Evolutionary conservation across 2,329 filamentous ascomycete species (phyloP).

Genomic region (Aotearoamyces nothofagi): DNA sequence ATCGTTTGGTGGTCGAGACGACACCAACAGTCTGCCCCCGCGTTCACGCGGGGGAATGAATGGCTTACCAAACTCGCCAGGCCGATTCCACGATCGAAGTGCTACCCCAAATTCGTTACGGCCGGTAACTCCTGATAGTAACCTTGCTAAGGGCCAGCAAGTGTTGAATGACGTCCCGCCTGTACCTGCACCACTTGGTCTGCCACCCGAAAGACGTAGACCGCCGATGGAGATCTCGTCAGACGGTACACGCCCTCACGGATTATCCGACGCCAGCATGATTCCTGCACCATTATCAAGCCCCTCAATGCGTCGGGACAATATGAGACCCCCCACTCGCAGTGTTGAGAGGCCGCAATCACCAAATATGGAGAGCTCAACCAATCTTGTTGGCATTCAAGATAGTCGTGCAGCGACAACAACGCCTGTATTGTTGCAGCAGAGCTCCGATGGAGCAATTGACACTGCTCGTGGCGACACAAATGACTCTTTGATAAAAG

Average conservation of each 20-base stretch:
- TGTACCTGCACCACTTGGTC: slow-evolving; percentile 14
- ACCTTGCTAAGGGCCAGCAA: slow-evolving; percentile 10
- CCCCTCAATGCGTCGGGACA: slow-evolving; percentile 20
- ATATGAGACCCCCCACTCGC: slow-evolving; percentile 18
- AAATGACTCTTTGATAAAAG: no score
- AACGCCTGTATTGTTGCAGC: no score
- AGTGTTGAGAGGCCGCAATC: slow-evolving; percentile 15
- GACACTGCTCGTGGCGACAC: no score
- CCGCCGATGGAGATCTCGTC: slow-evolving; percentile 19
- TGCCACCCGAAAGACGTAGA: slow-evolving; percentile 18
- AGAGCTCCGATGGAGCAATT: no score
- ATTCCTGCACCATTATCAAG: slow-evolving; percentile 21
- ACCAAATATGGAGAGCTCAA: background rate
- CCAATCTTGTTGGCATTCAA: background rate
- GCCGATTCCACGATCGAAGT: slow-evolving; percentile 18
- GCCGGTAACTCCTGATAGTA: slow-evolving; percentile 14
- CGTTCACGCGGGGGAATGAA: slow-evolving; percentile 17
- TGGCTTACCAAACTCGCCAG: slow-evolving; percentile 12
- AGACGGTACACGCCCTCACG: slow-evolving; percentile 16
- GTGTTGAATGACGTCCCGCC: slow-evolving; percentile 13
- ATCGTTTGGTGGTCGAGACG: slow-evolving; percentile 17
- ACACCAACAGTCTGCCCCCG: slow-evolving; percentile 14
- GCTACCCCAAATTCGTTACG: slow-evolving; percentile 16
- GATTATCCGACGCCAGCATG: slow-evolving; percentile 13
- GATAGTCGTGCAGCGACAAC: background rate